Evolutionary conservation across 768 basidiomycete genomes (phyloP).

Genomic region (Scleroderma citrinum): DNA sequence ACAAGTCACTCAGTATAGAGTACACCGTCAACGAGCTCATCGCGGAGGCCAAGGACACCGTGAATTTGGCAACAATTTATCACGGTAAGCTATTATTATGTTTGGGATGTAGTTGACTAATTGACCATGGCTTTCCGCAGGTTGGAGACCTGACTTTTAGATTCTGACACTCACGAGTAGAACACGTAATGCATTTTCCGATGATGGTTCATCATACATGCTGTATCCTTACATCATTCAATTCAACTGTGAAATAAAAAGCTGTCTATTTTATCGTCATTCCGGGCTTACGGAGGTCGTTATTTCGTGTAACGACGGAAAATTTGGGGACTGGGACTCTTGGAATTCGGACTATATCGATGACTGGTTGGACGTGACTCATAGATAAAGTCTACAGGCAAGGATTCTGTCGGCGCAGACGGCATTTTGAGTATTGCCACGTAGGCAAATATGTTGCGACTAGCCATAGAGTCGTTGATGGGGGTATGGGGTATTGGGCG

Average conservation of each 20-base stretch:
- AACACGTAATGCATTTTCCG: not conserved
- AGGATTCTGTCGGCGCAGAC: too few species aligned
- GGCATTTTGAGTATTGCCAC: too few species aligned
- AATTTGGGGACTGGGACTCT: too few species aligned
- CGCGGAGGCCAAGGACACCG: conserved; percentile 74
- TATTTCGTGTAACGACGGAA: too few species aligned
- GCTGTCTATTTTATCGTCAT: too few species aligned
- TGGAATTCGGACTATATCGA: too few species aligned
- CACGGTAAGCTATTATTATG: conserved; percentile 40
- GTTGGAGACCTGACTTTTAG: conserved; percentile 40
- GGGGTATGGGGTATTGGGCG: not conserved
- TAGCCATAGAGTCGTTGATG: not conserved
- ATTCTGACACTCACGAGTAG: not conserved
- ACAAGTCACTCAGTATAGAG: conserved; percentile 81
- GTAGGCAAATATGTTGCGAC: conserved; percentile 1
- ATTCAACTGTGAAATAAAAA: not conserved
- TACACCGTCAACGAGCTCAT: conserved; percentile 92
- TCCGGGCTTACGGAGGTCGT: too few species aligned
- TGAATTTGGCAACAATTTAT: conserved; percentile 76
- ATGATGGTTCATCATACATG: not conserved
- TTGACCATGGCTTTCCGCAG: conserved; percentile 15
- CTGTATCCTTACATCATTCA: not conserved
- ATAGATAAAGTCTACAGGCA: too few species aligned
- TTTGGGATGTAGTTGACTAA: not conserved
- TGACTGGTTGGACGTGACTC: too few species aligned